These are phyloP conservation scores for Phytopythium sindhum DNA, from an alignment of 352 stramenopile genomes.

Conservation along the genomic window DNA sequence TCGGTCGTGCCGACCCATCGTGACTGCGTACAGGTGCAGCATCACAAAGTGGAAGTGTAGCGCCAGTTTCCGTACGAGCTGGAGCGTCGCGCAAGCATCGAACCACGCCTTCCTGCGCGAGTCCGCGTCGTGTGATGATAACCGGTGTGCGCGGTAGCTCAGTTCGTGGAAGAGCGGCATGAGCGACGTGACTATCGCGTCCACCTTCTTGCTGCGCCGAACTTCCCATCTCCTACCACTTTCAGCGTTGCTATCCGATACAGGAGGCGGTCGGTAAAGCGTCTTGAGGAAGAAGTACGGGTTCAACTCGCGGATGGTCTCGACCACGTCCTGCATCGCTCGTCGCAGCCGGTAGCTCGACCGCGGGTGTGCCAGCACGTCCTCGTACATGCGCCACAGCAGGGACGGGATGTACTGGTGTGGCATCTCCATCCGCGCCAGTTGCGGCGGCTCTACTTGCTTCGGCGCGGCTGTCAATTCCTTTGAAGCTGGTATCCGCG, in stretches of 20 bases:
- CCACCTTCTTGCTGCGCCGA: slow-evolving; percentile 16
- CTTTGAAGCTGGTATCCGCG: neutral
- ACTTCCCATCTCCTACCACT: slow-evolving; percentile 15
- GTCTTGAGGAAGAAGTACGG: slow-evolving; percentile 42
- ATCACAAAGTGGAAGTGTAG: slow-evolving; percentile 43
- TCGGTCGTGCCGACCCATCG: slow-evolving; percentile 27
- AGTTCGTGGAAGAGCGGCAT: slow-evolving; percentile 19
- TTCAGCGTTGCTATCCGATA: neutral
- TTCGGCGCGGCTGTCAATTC: neutral
- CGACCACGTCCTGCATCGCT: slow-evolving; percentile 30
- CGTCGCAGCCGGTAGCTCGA: slow-evolving; percentile 17
- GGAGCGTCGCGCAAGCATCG: slow-evolving; percentile 20
- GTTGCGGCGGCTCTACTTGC: neutral
- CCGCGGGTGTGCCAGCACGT: slow-evolving; percentile 2
- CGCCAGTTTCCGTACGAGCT: slow-evolving; percentile 18
- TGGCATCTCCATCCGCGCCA: slow-evolving; percentile 13
- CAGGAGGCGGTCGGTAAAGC: slow-evolving; percentile 34
- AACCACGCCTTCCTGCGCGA: slow-evolving; percentile 23
- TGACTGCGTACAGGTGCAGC: slow-evolving; percentile 40
- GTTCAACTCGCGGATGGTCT: slow-evolving; percentile 22
- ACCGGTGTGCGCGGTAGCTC: slow-evolving; percentile 15
- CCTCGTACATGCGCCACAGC: slow-evolving; percentile 33
- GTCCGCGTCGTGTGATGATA: slow-evolving; percentile 13
- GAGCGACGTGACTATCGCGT: slow-evolving; percentile 20
- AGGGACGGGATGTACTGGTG: slow-evolving; percentile 37